These are phyloP conservation scores for Hagleromyces aurorensis DNA, from an alignment of 805 yeast species.

Conservation along the genomic window DNA sequence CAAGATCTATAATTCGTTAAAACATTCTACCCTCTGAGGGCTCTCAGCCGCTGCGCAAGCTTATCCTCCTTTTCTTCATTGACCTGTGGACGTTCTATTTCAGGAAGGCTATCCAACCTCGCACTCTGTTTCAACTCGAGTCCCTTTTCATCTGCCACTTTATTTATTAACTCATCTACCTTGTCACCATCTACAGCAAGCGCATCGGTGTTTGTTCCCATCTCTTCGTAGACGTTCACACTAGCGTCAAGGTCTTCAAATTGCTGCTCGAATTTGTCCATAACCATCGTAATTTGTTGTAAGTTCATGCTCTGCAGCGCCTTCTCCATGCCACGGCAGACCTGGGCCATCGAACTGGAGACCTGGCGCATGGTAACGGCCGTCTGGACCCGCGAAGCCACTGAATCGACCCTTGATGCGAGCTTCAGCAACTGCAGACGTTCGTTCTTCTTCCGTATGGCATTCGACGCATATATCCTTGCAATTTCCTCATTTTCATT, in stretches of 20 bases:
- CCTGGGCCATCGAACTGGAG: conserved; percentile 87
- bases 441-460: conserved; percentile 86
- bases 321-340: conserved; percentile 91
- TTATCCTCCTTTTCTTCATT: conserved; percentile 76
- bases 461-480: conserved; percentile 88
- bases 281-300: conserved; percentile 84
- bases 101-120: conserved; percentile 40
- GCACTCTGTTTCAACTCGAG: conserved; percentile 83
- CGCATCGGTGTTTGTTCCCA: conserved; percentile 83
- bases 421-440: conserved; percentile 70
- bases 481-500: conserved; percentile 69
- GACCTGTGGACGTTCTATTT: conserved; percentile 42
- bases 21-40: conserved; percentile 47
- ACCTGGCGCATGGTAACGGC: conserved; percentile 97
- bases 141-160: conserved; percentile 97
- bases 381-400: conserved; percentile 91
- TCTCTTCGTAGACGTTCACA: conserved; percentile 85
- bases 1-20: too few species aligned
- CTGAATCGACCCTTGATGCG: conserved; percentile 90
- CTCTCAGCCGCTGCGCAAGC: conserved; percentile 81
- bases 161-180: conserved; percentile 82
- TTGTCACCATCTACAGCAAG: conserved; percentile 90
- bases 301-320: conserved; percentile 94
- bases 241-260: conserved; percentile 94
- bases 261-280: conserved; percentile 95